Base-by-base conservation (phyloP, 2,329 filamentous ascomycete species). In the Samsoniella hepiali region DNA sequence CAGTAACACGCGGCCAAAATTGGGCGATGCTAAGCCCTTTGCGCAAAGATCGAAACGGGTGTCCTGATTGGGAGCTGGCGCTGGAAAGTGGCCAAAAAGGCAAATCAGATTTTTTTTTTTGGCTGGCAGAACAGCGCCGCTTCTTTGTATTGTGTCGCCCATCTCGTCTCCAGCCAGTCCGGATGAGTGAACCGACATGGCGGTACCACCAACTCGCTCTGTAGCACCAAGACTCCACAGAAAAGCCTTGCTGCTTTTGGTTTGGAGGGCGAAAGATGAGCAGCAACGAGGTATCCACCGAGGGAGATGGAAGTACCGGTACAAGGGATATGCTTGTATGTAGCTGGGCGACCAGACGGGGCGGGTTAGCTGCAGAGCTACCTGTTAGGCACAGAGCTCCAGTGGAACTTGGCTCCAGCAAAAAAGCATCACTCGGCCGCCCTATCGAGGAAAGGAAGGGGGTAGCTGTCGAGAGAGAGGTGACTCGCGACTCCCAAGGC, bases 171-270 rank as follows among this genome's bases (percentile, higher is more conserved):
- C 34, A 22, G 34, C 42, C 38, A 3, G n/a, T 27, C 36, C 58
- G 58, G 58, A 61, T 42, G 47, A 34, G 58, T 36, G 17, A 53
- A 61, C 58, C 38, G 58, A 54, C 58, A 36, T 32, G 58, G 45
- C 36, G 36, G 44, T 29, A 32, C 36, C 6, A 5, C 11, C 22
- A 44, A 34, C 27, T 11, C 38, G 6, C 22, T 45, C n/a, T 15
- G 34, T 8, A 40, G 5, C 55, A 10, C 29, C 34, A 36, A 7
- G 29, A 58, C 31, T 27, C 42, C 56, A 34, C 50, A 36, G 10
- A 9, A 10, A 31, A 29, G 15, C n/a, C 22, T 32, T 29, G 51
- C 34, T 55, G 40, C 17, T 45, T 58, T 58, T 42, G 44, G 40
- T 27, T 49, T 47, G 13, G 13, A 27, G 3, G 27, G 45, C 22